A percentile compares a stretch with the other conserved stretches of the same genome.
Conservation (phyloP, 352 stramenopile species). For the Pythium diclinum region DNA sequence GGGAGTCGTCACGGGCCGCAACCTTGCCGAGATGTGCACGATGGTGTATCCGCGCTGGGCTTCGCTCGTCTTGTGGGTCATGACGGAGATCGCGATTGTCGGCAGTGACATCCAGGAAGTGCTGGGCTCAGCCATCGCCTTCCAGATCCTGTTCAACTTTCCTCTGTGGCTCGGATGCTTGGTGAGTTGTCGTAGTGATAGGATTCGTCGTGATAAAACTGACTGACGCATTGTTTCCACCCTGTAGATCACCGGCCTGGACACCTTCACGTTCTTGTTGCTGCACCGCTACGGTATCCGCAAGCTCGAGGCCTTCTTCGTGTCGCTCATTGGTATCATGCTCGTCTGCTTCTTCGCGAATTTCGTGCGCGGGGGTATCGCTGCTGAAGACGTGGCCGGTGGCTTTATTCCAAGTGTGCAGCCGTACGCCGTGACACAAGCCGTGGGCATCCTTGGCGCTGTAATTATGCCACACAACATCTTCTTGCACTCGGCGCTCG, state of each 20-base stretch:
- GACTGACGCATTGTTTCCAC: constrained; percentile 4
- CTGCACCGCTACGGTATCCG: constrained; percentile 92
- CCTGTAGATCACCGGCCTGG: constrained; percentile 65
- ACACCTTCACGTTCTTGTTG: constrained; percentile 94
- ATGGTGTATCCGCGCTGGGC: constrained; percentile 72
- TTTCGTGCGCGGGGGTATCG: constrained; percentile 79
- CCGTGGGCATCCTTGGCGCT: constrained; percentile 91
- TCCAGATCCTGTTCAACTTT: constrained; percentile 89
- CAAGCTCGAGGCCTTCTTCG: constrained; percentile 93
- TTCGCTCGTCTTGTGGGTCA: constrained; percentile 85
- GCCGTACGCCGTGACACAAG: constrained; percentile 75
- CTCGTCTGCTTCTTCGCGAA: constrained; percentile 92
- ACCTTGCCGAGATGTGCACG: constrained; percentile 88
- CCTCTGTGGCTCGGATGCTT: constrained; percentile 90
- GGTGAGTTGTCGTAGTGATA: constrained; percentile 16
- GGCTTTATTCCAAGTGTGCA: constrained; percentile 82
- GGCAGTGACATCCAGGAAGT: constrained; percentile 92
- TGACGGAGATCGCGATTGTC: constrained; percentile 93
- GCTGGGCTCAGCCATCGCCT: constrained; percentile 89
- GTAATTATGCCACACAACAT: constrained; percentile 96
- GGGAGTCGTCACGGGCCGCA: constrained; percentile 89
- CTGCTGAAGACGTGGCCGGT: constrained; percentile 54
- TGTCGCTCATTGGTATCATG: constrained; percentile 92
- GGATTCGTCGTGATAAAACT: neutral
- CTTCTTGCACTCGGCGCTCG: constrained; percentile 88